A percentile compares a stretch with the other conserved stretches of the same genome.
These are phyloP conservation scores for Teratosphaeria viscida DNA, from an alignment of 2,329 filamentous ascomycete genomes.

Conservation along the genomic window DNA sequence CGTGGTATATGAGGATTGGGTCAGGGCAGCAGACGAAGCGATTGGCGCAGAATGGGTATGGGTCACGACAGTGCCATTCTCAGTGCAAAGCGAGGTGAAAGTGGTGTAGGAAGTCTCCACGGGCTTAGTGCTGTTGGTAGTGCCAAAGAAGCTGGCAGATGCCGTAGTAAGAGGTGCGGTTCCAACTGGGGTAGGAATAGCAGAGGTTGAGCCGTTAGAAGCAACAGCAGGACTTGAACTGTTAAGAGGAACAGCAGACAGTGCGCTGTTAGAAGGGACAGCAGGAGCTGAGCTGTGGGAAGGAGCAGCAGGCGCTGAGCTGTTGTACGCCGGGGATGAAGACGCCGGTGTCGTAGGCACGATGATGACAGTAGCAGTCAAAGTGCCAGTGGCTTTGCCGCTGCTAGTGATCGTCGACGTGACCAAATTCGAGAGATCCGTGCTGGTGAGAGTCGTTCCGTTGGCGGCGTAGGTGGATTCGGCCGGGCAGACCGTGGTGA, in stretches of 20 bases:
- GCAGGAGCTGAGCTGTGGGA: too few species aligned
- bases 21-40: not conserved
- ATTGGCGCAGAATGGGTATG: constrained; percentile 2
- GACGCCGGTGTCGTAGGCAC: not conserved
- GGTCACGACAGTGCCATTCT: not conserved
- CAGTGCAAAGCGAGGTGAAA: constrained; percentile 3
- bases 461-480: too few species aligned
- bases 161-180: not conserved
- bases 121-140: not conserved
- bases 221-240: not conserved
- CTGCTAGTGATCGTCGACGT: not conserved
- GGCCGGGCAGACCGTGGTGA: too few species aligned
- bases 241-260: not conserved
- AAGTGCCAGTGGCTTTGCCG: not conserved
- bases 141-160: not conserved
- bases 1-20: constrained; percentile 1
- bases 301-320: not conserved
- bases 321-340: not conserved
- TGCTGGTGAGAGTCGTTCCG: too few species aligned
- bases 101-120: constrained; percentile 2
- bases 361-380: not conserved
- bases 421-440: too few species aligned
- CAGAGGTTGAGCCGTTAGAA: not conserved
- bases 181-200: not conserved
- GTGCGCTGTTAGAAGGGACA: not conserved